These are phyloP conservation scores for Luzula sylvatica DNA, from an alignment of 176 grass and related monocot genomes.

Conservation along the genomic window DNA sequence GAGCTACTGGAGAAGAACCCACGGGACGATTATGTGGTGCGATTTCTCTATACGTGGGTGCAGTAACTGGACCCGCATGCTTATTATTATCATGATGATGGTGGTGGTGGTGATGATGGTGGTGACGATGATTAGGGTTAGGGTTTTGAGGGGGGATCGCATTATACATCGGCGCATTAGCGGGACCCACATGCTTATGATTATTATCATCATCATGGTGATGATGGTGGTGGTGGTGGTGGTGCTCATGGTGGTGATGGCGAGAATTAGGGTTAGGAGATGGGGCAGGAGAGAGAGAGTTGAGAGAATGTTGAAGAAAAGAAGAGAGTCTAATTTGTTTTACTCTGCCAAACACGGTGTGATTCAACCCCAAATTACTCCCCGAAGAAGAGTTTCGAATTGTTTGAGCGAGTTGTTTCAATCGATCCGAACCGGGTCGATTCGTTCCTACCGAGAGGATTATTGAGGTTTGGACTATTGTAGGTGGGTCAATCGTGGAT, in stretches of 20 bases:
- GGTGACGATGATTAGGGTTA: conserved; percentile 15
- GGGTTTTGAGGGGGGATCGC: not conserved
- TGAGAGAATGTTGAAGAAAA: conserved; percentile 60
- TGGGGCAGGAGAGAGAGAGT: conserved; percentile 30
- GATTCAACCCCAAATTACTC: conserved; percentile 63
- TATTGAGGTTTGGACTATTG: conserved; percentile 51
- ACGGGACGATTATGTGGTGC: not conserved
- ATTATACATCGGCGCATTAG: conserved; percentile 18
- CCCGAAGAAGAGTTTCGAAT: conserved; percentile 49
- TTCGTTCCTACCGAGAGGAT: conserved; percentile 52
- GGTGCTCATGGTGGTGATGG: conserved; percentile 23
- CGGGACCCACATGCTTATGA: conserved; percentile 26
- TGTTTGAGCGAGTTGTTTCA: conserved; percentile 64
- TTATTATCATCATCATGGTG: conserved; percentile 21
- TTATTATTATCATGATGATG: conserved; percentile 2
- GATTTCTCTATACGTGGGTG: conserved; percentile 26
- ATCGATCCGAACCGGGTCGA: conserved; percentile 35
- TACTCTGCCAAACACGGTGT: conserved; percentile 73
- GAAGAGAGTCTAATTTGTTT: conserved; percentile 69
- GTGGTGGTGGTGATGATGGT: conserved; percentile 16
- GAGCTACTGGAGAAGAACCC: conserved; percentile 10
- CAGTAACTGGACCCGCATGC: conserved; percentile 19
- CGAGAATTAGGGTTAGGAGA: conserved; percentile 40
- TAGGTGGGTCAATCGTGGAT: conserved; percentile 45
- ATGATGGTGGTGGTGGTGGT: conserved; percentile 29